phyloP scores from a whole-genome alignment of 2,329 filamentous ascomycete genomes.

The Colletotrichum nymphaeae region DNA sequence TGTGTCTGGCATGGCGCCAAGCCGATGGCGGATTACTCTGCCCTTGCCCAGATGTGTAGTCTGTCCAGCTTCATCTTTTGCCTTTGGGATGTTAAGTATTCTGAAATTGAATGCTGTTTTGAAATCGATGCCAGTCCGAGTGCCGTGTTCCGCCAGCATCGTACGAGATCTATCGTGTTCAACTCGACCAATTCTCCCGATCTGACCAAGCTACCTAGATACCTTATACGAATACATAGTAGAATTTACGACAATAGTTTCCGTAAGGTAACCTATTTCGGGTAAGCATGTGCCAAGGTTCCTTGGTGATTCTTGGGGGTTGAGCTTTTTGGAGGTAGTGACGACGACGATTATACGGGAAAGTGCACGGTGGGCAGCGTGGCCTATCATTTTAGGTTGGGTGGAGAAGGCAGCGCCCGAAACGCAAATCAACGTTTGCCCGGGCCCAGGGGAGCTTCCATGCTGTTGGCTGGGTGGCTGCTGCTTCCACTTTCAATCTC shows the following conservation, averaged over 20 bases:
- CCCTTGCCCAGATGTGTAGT: not conserved
- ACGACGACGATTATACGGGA: not conserved
- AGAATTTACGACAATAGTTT: too few species aligned
- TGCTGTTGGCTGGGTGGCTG: not conserved
- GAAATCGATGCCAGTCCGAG: too few species aligned
- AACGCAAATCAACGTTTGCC: not conserved
- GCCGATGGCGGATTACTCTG: not conserved
- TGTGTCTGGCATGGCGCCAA: not conserved
- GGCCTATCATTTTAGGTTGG: not conserved
- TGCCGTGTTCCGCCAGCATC: too few species aligned
- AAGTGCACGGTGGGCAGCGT: not conserved
- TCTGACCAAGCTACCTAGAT: too few species aligned
- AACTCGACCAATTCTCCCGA: too few species aligned
- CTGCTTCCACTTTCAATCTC: too few species aligned
- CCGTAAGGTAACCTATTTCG: not conserved
- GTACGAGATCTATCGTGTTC: too few species aligned
- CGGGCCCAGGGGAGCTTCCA: not conserved
- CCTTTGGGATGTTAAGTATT: too few species aligned
- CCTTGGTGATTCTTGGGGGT: not conserved
- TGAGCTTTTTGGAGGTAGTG: not conserved
- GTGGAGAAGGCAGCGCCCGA: not conserved
- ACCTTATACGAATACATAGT: too few species aligned
- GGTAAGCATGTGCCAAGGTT: not conserved
- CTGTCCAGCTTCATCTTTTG: not conserved
- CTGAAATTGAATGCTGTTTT: too few species aligned